Conservation (phyloP, 75 land plant genomes). For the Cupressus sempervirens region DNA sequence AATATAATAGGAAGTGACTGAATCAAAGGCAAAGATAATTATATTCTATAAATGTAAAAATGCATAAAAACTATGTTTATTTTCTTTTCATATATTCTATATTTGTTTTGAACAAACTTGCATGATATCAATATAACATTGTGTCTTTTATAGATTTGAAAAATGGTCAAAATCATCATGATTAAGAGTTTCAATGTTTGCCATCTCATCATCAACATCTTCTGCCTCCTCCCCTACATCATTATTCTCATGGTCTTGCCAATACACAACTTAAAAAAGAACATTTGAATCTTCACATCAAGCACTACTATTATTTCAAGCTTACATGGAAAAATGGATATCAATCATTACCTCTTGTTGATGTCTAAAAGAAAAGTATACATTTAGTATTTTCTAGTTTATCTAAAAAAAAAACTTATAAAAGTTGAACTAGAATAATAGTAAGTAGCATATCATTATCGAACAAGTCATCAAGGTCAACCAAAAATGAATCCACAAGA, state of each 20-base stretch:
- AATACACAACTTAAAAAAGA: neutral
- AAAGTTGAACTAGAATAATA: constrained; percentile 22
- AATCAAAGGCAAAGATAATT: too few relatives aligned
- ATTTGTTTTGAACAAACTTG: too few relatives aligned
- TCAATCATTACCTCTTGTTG: neutral
- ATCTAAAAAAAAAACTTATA: neutral
- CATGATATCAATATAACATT: too few relatives aligned
- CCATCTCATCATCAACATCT: constrained; percentile 73
- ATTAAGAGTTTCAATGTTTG: constrained; percentile 64
- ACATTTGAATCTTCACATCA: neutral
- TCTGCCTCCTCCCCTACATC: constrained; percentile 61
- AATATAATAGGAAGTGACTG: too few relatives aligned
- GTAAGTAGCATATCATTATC: constrained; percentile 62
- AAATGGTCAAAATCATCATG: constrained; percentile 90
- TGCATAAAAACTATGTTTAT: too few relatives aligned
- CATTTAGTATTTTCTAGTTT: neutral
- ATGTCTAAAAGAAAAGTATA: too few relatives aligned
- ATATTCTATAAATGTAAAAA: too few relatives aligned
- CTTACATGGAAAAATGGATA: neutral
- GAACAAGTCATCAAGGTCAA: constrained; percentile 86
- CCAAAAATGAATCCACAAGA: constrained; percentile 83
- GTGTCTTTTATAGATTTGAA: too few relatives aligned
- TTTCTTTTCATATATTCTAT: too few relatives aligned
- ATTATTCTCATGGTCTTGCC: constrained; percentile 45
- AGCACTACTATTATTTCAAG: neutral